Evolutionary conservation across 495 filamentous ascomycete species (phyloP), one percentile per base, ranked within the genome.

Genomic region (Lepraria neglecta): DNA sequence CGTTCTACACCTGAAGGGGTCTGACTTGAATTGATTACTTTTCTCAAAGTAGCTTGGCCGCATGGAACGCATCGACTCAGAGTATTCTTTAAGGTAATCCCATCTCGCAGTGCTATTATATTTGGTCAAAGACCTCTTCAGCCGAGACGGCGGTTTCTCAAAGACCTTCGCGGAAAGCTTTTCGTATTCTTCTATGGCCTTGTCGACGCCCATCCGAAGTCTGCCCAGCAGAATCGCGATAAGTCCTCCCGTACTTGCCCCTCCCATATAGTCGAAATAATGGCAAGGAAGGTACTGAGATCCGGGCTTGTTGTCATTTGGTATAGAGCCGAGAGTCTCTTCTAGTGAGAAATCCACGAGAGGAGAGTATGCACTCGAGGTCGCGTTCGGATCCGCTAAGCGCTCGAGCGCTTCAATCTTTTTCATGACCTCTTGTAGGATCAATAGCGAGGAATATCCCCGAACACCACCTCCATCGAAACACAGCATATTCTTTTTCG

Each of bases 171-270:
- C 19, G 50, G 68, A 73, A 40, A 81, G 73, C 30, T 71, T 53
- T 24, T 68, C 60, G 60, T 82, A 82, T 28, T 77, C 73, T 31
- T 71, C 65, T 33, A 81, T 69, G 44, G 71, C 78, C 63, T 80
- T 73, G 28, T 65, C 65, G 27, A 68, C 61, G 24, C 17, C 64
- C 66, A 67, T 67, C 2, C 65, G 46, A 43, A 68, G 46, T 40
- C 66, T 60, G n/a, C 65, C 56, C 9, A 67, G 56, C 66, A 68
- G 59, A 24, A 68, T 68, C 4, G 65, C 65, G 24, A 67, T 45
- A 14, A 68, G 30, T 12, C 65, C 64, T n/a, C 64, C 64, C 5
- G 59, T 57, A 44, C 64, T 54, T n/a, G 64, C 17, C 3, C 64
- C 64, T 27, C 17, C 14, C 1, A 60, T 31, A 61, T 65, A 65